These are phyloP conservation scores for Leucosporidium creatinivorum DNA, from an alignment of 768 basidiomycete species.

Conservation along the genomic window DNA sequence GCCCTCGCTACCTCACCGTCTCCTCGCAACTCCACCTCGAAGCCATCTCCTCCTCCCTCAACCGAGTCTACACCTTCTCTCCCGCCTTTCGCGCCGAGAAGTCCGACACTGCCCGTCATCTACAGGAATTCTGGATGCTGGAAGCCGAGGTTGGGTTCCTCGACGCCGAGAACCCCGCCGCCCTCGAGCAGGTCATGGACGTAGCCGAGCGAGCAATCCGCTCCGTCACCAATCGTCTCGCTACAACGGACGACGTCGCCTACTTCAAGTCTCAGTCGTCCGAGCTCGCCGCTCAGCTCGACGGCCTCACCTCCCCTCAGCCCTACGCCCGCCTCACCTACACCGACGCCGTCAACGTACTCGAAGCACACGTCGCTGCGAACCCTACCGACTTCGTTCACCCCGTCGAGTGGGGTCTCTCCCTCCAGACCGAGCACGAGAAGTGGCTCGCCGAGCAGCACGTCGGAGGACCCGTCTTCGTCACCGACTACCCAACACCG, in stretches of 20 bases:
- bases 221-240: constrained; percentile 26
- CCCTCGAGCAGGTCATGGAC: constrained; percentile 51
- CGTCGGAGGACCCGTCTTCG: constrained; percentile 71
- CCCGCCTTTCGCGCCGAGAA: constrained; percentile 93
- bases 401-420: constrained; percentile 54
- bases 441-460: constrained; percentile 71
- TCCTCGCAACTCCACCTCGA: constrained; percentile 96
- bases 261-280: neutral
- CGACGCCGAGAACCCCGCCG: constrained; percentile 18
- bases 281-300: constrained; percentile 27
- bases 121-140: constrained; percentile 98
- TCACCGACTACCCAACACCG: constrained; percentile 73
- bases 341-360: constrained; percentile 59
- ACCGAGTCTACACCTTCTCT: constrained; percentile 82
- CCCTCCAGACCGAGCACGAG: constrained; percentile 85
- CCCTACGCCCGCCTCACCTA: constrained; percentile 73
- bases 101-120: constrained; percentile 77
- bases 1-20: constrained; percentile 69
- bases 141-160: constrained; percentile 81
- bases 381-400: constrained; percentile 11
- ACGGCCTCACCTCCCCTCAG: constrained; percentile 38
- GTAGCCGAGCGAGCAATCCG: constrained; percentile 55
- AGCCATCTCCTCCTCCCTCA: constrained; percentile 65
- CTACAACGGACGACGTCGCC: neutral
- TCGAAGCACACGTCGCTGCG: constrained; percentile 42